Percentiles rank a stretch among this genome's conserved stretches.
These are phyloP conservation scores for Nectriaceae sp. DNA, from an alignment of 2,329 filamentous ascomycete species.

Conservation along the genomic window DNA sequence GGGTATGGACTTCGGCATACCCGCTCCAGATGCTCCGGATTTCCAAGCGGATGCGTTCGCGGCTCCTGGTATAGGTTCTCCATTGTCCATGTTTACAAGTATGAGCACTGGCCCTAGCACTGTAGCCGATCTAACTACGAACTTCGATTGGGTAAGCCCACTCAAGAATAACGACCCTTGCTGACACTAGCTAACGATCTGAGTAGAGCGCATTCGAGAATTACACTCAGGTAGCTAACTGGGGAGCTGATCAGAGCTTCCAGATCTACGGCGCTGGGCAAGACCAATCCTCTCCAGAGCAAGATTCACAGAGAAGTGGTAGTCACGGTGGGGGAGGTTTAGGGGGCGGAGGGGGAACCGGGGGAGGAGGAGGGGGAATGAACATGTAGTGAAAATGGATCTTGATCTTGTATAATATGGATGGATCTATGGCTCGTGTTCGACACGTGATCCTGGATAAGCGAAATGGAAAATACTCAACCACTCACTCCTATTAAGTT, in stretches of 20 bases:
- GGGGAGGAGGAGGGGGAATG: conserved; percentile 10
- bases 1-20: conserved; percentile 45
- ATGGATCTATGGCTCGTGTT: too few relatives aligned
- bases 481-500: neutral
- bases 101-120: conserved; percentile 33
- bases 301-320: conserved; percentile 24
- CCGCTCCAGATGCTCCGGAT: conserved; percentile 32
- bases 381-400: conserved; percentile 16
- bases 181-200: conserved; percentile 25
- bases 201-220: conserved; percentile 57
- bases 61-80: conserved; percentile 37
- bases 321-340: conserved; percentile 9
- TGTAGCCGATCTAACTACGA: conserved; percentile 47
- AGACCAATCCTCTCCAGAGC: conserved; percentile 29
- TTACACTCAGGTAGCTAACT: conserved; percentile 55
- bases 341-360: conserved; percentile 4
- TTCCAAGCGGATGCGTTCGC: conserved; percentile 34
- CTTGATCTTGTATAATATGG: neutral
- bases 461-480: too few relatives aligned
- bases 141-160: conserved; percentile 60
- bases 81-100: conserved; percentile 56
- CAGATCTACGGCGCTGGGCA: conserved; percentile 47
- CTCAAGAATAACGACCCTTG: neutral
- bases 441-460: too few relatives aligned
- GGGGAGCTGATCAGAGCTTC: conserved; percentile 54